A percentile compares a stretch with the other conserved stretches of the same genome.
phyloP scores from a whole-genome alignment of 495 filamentous ascomycete genomes.

The Penicillium diatomitis region DNA sequence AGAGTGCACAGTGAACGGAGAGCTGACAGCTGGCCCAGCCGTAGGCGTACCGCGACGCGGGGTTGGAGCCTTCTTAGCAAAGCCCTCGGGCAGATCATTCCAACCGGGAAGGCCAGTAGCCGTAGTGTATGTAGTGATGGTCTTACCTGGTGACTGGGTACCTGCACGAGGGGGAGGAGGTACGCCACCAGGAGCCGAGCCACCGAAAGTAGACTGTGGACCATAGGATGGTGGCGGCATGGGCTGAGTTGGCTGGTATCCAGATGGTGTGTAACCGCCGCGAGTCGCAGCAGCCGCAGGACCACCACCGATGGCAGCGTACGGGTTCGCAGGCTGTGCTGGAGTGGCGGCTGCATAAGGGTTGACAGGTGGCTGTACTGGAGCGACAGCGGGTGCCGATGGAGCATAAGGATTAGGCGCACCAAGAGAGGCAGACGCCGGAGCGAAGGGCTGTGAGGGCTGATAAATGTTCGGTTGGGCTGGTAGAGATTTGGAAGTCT shows the following conservation, averaged over 20 bases:
- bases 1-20: conserved; percentile 60
- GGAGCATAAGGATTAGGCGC: conserved; percentile 32
- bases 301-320: conserved; percentile 41
- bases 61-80: conserved; percentile 57
- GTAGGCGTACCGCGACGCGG: conserved; percentile 65
- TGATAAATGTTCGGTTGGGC: conserved; percentile 31
- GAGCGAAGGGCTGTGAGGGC: conserved; percentile 29
- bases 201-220: conserved; percentile 32
- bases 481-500: conserved; percentile 27
- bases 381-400: conserved; percentile 11
- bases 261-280: conserved; percentile 25
- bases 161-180: conserved; percentile 52
- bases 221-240: conserved; percentile 18
- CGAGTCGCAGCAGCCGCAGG: conserved; percentile 1
- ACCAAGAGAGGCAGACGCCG: conserved; percentile 21
- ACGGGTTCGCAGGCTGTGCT: conserved; percentile 43
- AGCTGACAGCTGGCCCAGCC: conserved; percentile 44
- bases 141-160: conserved; percentile 49
- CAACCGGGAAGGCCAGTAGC: conserved; percentile 65
- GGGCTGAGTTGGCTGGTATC: conserved; percentile 43
- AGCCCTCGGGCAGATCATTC: conserved; percentile 87
- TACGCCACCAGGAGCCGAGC: conserved; percentile 30
- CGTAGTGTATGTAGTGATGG: conserved; percentile 54
- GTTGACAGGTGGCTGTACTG: conserved; percentile 11
- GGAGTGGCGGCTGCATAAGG: conserved; percentile 20